Base-by-base conservation (phyloP, 176 grass and related monocot genomes). In the Triticum turgidum region DNA sequence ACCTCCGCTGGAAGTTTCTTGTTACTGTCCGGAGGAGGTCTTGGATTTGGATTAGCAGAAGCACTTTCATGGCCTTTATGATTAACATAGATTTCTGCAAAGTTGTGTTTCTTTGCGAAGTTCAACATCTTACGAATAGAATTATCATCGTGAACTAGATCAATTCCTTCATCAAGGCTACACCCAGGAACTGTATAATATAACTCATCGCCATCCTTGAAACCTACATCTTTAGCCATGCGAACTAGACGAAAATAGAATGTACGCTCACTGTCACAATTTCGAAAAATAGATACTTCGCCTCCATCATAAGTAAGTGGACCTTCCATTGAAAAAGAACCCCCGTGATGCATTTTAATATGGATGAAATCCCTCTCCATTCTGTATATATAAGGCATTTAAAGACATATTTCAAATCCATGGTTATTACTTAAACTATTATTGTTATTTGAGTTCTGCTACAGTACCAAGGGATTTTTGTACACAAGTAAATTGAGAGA, bases 171-270 rank as follows among this genome's bases (percentile, higher is more conserved):
- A 21, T 58, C 29, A 54, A 58, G 45, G 25, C 8, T 52, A 76
- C 49, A 54, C 13, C 41, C 20, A 20, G 51, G 4, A 29, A 77
- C 20, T 11, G 49, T 21, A 54, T 58, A 77, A 21, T 11, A 77
- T n/a, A 77, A 21, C 30, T 77, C 17, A 34, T 77, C 49, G 2
- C 17, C 74, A 35, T 18, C 49, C 8, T 59, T 35, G 5, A 61
- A 61, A 6, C 72, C 72, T 51, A 75, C 22, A 4, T 75, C 22
- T 75, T 75, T 75, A 49, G 72, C 42, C 72, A 75, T 75, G 73
- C 45, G 24, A 29, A 76, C 51, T 61, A 61, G 51, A 61, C 18
- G 5, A 59, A 78, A 78, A 18, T 59, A 78, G 1, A 29, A 59
- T n/a, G 21, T 78, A 15, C 9, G 29, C 18, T 78, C 76, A 59